A percentile compares a stretch with the other conserved stretches of the same genome.
These are phyloP conservation scores for Globisporangium apiculatum DNA, from an alignment of 352 stramenopile genomes.

Conservation along the genomic window DNA sequence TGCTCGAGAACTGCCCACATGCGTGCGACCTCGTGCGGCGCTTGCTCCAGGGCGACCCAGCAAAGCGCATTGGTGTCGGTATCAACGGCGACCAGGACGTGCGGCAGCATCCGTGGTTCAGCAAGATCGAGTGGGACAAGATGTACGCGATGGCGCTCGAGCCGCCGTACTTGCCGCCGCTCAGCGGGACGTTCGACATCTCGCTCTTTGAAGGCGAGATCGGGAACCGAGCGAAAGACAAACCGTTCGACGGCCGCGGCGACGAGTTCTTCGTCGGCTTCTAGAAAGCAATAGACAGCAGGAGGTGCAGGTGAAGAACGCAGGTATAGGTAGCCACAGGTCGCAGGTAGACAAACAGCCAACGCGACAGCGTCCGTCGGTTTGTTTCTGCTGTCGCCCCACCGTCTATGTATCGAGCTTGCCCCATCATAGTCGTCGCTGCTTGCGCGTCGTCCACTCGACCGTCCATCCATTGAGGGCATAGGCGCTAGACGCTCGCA, in stretches of 20 bases:
- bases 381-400: slow-evolving; percentile 5
- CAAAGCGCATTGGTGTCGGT: slow-evolving; percentile 65
- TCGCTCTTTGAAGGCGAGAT: slow-evolving; percentile 75
- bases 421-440: no score
- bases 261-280: slow-evolving; percentile 70
- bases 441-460: no score
- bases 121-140: slow-evolving; percentile 72
- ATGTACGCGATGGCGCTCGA: slow-evolving; percentile 48
- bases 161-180: slow-evolving; percentile 54
- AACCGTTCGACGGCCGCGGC: slow-evolving; percentile 57
- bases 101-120: slow-evolving; percentile 63
- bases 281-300: slow-evolving; percentile 19
- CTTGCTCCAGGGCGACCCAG: slow-evolving; percentile 85
- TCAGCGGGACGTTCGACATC: slow-evolving; percentile 61
- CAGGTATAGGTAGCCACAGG: neutral
- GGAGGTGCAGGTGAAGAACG: neutral
- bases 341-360: neutral
- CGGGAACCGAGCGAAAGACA: slow-evolving; percentile 58
- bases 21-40: slow-evolving; percentile 87
- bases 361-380: neutral
- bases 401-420: no score
- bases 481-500: slow-evolving; percentile 35
- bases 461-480: no score
- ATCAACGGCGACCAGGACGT: slow-evolving; percentile 69
- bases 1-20: slow-evolving; percentile 55